Evolutionary conservation across 129 eudicot genomes (phyloP).

Genomic region (Chrysanthemum lavandulifolium): DNA sequence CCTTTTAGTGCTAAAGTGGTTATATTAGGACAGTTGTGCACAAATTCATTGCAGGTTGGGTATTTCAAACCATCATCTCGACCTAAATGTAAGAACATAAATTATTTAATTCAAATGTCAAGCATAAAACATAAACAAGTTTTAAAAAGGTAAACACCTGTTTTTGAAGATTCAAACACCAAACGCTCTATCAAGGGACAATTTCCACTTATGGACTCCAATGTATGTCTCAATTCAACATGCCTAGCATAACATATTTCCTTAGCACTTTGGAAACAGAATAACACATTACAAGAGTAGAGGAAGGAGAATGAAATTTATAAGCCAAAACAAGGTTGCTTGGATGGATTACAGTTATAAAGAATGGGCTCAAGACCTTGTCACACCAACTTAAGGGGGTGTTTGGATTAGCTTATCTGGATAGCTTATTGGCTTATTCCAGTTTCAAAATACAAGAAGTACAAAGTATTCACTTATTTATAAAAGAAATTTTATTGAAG

Average conservation of each 20-base stretch:
- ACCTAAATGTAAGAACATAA: slow-evolving; percentile 41
- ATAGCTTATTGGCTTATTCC: too few species aligned
- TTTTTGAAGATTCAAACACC: slow-evolving; percentile 79
- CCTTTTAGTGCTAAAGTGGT: slow-evolving; percentile 78
- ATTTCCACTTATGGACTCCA: slow-evolving; percentile 71
- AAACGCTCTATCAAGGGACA: slow-evolving; percentile 68
- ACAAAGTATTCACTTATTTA: too few species aligned
- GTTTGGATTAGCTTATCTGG: too few species aligned
- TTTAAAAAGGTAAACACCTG: slow-evolving; percentile 47
- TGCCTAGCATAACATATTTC: slow-evolving; percentile 39
- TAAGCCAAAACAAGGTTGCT: not conserved
- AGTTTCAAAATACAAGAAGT: too few species aligned
- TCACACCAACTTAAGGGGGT: too few species aligned
- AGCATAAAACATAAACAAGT: slow-evolving; percentile 7
- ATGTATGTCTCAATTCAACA: slow-evolving; percentile 71
- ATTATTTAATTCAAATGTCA: slow-evolving; percentile 8
- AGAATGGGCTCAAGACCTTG: too few species aligned
- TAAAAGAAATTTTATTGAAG: too few species aligned
- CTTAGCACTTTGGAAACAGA: slow-evolving; percentile 16
- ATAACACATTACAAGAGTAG: not conserved
- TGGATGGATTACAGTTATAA: too few species aligned
- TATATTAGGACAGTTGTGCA: slow-evolving; percentile 64
- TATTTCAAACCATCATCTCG: slow-evolving; percentile 77
- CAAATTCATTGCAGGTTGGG: slow-evolving; percentile 75
- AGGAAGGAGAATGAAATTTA: not conserved